These are phyloP conservation scores for Aspergillus chevalieri DNA, from an alignment of 2,329 filamentous ascomycete species.

Conservation along the genomic window DNA sequence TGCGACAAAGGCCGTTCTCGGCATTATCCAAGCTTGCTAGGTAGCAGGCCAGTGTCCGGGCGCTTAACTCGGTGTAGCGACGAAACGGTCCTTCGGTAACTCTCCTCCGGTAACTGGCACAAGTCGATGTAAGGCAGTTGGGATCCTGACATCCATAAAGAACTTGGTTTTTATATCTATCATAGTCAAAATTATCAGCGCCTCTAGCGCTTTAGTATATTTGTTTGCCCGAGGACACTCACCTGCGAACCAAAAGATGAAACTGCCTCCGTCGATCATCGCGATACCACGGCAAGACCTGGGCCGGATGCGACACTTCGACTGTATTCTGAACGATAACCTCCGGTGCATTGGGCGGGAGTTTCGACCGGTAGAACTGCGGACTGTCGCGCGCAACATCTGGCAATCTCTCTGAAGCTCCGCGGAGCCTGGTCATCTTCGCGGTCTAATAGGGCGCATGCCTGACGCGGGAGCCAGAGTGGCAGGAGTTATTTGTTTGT, in stretches of 20 bases:
- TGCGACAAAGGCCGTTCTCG: constrained; percentile 61
- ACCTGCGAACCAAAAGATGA: constrained; percentile 64
- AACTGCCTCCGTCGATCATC: constrained; percentile 37
- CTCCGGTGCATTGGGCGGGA: constrained; percentile 37
- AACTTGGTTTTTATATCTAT: constrained; percentile 73
- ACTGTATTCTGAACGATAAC: constrained; percentile 35
- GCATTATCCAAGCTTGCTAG: constrained; percentile 75
- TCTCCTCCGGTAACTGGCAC: constrained; percentile 70
- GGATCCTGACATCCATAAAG: constrained; percentile 68
- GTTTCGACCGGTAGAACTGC: constrained; percentile 30
- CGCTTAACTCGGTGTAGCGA: constrained; percentile 73
- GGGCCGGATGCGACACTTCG: constrained; percentile 30
- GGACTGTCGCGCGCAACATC: constrained; percentile 24
- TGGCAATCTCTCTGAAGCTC: constrained; percentile 31
- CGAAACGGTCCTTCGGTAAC: constrained; percentile 64
- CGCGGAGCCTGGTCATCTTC: constrained; percentile 39
- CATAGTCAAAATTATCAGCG: neutral
- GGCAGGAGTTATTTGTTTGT: neutral
- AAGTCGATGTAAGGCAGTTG: constrained; percentile 68
- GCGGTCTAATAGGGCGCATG: constrained; percentile 19
- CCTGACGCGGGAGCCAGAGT: constrained; percentile 7
- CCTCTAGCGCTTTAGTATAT: neutral
- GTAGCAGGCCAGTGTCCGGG: constrained; percentile 71
- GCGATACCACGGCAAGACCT: constrained; percentile 33
- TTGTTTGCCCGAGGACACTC: constrained; percentile 18